A percentile compares a stretch with the other conserved stretches of the same genome.
phyloP scores from a whole-genome alignment of 805 yeast species.

The Wickerhamomyces bovis region DNA sequence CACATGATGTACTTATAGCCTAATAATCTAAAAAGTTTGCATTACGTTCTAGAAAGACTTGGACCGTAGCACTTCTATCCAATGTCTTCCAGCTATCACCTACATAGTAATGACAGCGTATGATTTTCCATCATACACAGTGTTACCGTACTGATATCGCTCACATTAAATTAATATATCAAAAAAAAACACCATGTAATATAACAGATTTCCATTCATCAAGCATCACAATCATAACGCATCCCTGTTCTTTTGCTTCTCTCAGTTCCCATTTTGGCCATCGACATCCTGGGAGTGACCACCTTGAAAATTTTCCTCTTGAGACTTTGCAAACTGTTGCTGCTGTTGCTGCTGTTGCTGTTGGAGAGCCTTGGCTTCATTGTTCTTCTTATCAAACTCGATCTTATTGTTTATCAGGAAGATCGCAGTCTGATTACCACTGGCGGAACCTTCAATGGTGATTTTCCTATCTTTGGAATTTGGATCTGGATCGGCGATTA shows the following conservation, averaged over 20 bases:
- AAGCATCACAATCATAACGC: neutral
- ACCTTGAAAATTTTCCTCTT: neutral
- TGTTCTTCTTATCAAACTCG: constrained; percentile 55
- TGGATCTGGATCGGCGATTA: constrained; percentile 54
- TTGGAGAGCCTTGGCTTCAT: constrained; percentile 18
- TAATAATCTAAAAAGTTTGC: neutral
- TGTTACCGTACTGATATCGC: no score
- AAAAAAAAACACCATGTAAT: neutral
- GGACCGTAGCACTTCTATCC: neutral
- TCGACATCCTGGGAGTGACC: neutral
- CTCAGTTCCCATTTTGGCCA: neutral
- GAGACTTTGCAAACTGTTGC: neutral
- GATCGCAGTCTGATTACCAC: constrained; percentile 67
- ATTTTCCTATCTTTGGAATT: constrained; percentile 55
- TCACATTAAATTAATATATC: neutral
- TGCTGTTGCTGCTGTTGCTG: neutral
- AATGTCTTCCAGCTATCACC: no score
- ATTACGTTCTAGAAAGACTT: neutral
- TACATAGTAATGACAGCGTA: no score
- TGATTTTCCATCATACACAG: no score
- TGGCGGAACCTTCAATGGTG: constrained; percentile 60
- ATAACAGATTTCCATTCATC: neutral
- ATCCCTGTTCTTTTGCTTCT: neutral
- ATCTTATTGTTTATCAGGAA: constrained; percentile 63
- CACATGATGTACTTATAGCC: neutral